These are phyloP conservation scores for Malassezia sympodialis DNA, from an alignment of 1,284 basidiomycete genomes.

Conservation along the genomic window DNA sequence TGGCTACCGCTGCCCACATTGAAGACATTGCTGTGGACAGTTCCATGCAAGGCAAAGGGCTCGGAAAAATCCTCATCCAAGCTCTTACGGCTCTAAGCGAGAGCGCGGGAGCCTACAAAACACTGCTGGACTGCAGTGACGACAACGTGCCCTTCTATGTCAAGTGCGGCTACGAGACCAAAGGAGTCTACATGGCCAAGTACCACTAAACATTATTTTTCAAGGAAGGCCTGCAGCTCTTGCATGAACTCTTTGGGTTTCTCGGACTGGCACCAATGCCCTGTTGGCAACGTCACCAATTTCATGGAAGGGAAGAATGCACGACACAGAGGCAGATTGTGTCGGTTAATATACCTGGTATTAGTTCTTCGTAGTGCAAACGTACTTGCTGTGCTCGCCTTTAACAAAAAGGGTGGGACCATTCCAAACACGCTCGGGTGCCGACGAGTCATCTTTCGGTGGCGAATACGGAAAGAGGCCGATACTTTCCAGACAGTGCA, in stretches of 20 bases:
- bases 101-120: slow-evolving; percentile 75
- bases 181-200: slow-evolving; percentile 44
- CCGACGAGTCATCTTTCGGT: slow-evolving; percentile 23
- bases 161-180: slow-evolving; percentile 64
- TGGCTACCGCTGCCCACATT: slow-evolving; percentile 80
- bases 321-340: slow-evolving; percentile 56
- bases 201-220: slow-evolving; percentile 14
- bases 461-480: slow-evolving; percentile 61
- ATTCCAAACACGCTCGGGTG: slow-evolving; percentile 51
- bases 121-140: slow-evolving; percentile 86
- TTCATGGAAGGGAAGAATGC: slow-evolving; percentile 61
- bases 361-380: neutral
- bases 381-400: slow-evolving; percentile 58
- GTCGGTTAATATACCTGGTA: slow-evolving; percentile 63
- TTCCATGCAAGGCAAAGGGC: slow-evolving; percentile 73
- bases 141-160: slow-evolving; percentile 94
- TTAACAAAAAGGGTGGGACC: slow-evolving; percentile 66
- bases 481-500: slow-evolving; percentile 57
- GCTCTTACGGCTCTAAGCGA: slow-evolving; percentile 67
- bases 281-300: slow-evolving; percentile 45
- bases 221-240: slow-evolving; percentile 40
- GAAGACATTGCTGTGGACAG: slow-evolving; percentile 93
- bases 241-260: slow-evolving; percentile 48
- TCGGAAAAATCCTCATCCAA: slow-evolving; percentile 77
- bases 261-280: slow-evolving; percentile 50